Evolutionary conservation across 768 basidiomycete species (phyloP).

Genomic region (Boletus tomentosulus): DNA sequence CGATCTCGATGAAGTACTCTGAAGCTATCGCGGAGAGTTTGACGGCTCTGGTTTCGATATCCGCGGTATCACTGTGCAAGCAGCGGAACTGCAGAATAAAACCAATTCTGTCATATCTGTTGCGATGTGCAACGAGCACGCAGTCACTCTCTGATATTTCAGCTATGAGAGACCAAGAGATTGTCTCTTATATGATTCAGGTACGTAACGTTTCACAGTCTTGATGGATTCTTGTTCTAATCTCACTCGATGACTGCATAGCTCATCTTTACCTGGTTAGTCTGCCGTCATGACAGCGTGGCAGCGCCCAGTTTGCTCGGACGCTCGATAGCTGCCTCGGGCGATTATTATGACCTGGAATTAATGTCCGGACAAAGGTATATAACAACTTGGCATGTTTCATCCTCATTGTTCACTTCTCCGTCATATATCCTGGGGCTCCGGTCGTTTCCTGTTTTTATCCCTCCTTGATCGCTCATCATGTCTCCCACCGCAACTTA

Average conservation of each 20-base stretch:
- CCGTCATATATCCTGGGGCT: constrained; percentile 13
- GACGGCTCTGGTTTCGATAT: constrained; percentile 1
- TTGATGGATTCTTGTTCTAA: background rate
- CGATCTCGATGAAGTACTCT: background rate
- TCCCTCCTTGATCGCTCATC: background rate
- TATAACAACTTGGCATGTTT: constrained; percentile 25
- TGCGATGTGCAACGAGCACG: background rate
- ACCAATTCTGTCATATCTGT: background rate
- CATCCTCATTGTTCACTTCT: constrained; percentile 14
- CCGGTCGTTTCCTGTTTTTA: background rate
- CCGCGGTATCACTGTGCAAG: constrained; percentile 2
- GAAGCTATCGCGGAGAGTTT: constrained; percentile 2
- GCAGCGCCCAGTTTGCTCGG: background rate
- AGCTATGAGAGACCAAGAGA: background rate
- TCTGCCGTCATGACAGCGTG: constrained; percentile 7
- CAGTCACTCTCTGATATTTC: background rate
- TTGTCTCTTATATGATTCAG: background rate
- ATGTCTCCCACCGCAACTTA: constrained; percentile 28
- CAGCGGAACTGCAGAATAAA: background rate
- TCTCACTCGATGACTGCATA: background rate
- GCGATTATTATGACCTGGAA: background rate
- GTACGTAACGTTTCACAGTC: background rate
- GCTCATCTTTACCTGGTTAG: background rate
- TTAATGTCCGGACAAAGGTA: constrained; percentile 16
- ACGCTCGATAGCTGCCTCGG: constrained; percentile 1